phyloP scores from a whole-genome alignment of 768 basidiomycete species.

The Krasilnikovozyma curviuscula region DNA sequence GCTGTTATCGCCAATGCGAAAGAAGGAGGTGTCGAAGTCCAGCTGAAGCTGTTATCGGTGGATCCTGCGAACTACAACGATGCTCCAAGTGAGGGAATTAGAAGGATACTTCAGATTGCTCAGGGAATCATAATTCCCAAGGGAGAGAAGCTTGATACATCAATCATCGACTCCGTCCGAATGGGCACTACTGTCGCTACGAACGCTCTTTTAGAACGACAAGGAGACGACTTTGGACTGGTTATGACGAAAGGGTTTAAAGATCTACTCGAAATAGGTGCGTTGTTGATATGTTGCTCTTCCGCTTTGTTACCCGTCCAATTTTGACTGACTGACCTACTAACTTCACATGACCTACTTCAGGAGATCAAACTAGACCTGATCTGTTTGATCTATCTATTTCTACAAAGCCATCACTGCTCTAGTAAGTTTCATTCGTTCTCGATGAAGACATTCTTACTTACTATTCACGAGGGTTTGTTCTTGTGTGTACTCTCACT shows the following conservation, averaged over 20 bases:
- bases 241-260: constrained; percentile 17
- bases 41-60: constrained; percentile 19
- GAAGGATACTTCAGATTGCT: constrained; percentile 17
- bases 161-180: constrained; percentile 14
- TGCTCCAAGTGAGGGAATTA: constrained; percentile 17
- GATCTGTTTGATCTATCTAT: constrained; percentile 17
- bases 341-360: too few relatives aligned
- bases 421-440: too few relatives aligned
- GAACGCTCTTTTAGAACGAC: constrained; percentile 13
- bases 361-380: too few relatives aligned
- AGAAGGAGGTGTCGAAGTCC: constrained; percentile 12
- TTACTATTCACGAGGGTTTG: too few relatives aligned
- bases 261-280: constrained; percentile 16
- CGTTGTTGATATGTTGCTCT: too few relatives aligned
- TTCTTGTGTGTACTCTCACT: too few relatives aligned
- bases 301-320: too few relatives aligned
- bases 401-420: constrained; percentile 6
- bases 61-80: constrained; percentile 16
- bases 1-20: constrained; percentile 14
- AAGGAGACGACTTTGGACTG: constrained; percentile 14
- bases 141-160: constrained; percentile 15
- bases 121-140: constrained; percentile 7
- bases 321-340: constrained; percentile 3
- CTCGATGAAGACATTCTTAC: too few relatives aligned
- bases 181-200: constrained; percentile 16